These are phyloP conservation scores for Xylaria digitata DNA, from an alignment of 2,329 filamentous ascomycete species.

Conservation along the genomic window DNA sequence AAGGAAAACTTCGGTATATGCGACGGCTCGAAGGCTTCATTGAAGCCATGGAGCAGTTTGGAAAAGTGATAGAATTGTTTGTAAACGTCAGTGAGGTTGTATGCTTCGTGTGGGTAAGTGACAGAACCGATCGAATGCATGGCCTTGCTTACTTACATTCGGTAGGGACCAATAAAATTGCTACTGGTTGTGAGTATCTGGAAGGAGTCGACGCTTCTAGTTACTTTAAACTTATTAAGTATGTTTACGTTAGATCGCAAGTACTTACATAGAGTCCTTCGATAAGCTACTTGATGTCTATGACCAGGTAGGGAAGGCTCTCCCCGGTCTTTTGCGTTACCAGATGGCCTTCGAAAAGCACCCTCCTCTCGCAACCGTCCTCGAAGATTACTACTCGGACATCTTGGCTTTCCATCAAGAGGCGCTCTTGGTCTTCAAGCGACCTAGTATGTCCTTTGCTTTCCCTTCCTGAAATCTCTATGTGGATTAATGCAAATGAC, in stretches of 20 bases:
- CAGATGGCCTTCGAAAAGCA: constrained; percentile 17
- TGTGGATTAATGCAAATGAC: not conserved
- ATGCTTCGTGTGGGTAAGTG: constrained; percentile 24
- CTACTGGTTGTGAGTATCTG: not conserved
- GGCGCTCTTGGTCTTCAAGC: constrained; percentile 2
- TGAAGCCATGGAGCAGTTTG: constrained; percentile 21
- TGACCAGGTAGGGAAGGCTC: constrained; percentile 13
- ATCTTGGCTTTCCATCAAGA: constrained; percentile 24
- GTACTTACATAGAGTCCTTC: constrained; percentile 17
- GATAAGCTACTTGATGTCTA: constrained; percentile 26
- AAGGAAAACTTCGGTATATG: constrained; percentile 10
- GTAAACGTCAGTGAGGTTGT: not conserved
- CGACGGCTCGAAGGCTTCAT: constrained; percentile 5
- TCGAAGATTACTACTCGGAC: constrained; percentile 31
- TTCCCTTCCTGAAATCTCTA: not conserved
- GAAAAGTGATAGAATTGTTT: constrained; percentile 8
- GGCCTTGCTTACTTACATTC: not conserved
- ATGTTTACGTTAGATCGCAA: constrained; percentile 9
- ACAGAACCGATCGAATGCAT: not conserved
- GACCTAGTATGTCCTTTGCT: not conserved
- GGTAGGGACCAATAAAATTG: not conserved
- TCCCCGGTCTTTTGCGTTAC: constrained; percentile 17
- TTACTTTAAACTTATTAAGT: not conserved
- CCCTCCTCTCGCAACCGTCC: constrained; percentile 18
- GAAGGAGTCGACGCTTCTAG: not conserved